Conservation (phyloP, 2,329 filamentous ascomycete genomes). For the Fusarium irregulare region DNA sequence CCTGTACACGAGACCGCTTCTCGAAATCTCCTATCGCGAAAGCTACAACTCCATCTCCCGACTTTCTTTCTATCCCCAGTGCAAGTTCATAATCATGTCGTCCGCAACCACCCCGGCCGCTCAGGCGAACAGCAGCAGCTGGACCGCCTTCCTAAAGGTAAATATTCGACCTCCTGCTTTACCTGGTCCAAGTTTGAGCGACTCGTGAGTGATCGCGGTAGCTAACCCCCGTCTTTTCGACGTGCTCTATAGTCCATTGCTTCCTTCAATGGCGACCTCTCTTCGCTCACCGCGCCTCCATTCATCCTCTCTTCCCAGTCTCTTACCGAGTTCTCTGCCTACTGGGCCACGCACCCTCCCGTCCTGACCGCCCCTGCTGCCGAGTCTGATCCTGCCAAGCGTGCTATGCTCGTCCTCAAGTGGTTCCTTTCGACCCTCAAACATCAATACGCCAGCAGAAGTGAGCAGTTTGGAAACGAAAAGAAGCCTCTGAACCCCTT, state of each 20-base stretch:
- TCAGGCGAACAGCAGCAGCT: conserved; percentile 59
- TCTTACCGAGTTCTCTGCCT: conserved; percentile 82
- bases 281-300: conserved; percentile 82
- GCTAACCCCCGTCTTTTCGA: conserved; percentile 29
- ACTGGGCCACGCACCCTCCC: conserved; percentile 82
- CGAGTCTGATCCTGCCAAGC: conserved; percentile 83
- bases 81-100: conserved; percentile 46
- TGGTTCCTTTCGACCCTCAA: conserved; percentile 96
- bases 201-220: conserved; percentile 12
- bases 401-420: conserved; percentile 88
- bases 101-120: conserved; percentile 47
- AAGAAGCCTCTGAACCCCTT: conserved; percentile 99
- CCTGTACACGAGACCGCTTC: conserved; percentile 33
- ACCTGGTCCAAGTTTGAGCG: not conserved
- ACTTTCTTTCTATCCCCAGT: conserved; percentile 3
- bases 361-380: conserved; percentile 85
- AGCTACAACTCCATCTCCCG: conserved; percentile 7
- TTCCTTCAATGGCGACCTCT: conserved; percentile 84
- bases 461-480: conserved; percentile 86
- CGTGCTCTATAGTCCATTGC: conserved; percentile 70
- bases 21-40: conserved; percentile 29
- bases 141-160: conserved; percentile 66
- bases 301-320: conserved; percentile 85
- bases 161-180: conserved; percentile 13
- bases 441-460: conserved; percentile 80